phyloP scores from a whole-genome alignment of 495 filamentous ascomycete species.

The Penicillium paxilli region DNA sequence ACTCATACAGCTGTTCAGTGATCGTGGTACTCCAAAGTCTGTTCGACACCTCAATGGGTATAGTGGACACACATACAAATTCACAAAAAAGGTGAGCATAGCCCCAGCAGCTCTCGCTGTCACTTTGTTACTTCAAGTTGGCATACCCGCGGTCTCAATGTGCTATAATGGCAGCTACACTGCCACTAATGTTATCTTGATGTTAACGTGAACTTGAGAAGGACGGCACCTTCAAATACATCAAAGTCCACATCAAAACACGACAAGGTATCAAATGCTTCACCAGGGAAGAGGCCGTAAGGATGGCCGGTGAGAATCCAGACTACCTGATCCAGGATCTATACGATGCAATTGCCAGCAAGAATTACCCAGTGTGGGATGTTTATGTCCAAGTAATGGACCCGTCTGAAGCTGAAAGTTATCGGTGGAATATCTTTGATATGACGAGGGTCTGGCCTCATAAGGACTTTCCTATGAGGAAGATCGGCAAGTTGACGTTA shows the following conservation, averaged over 20 bases:
- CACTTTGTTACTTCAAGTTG: too few relatives aligned
- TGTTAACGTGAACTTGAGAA: slow-evolving; percentile 11
- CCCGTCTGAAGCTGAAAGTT: slow-evolving; percentile 31
- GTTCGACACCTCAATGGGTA: slow-evolving; percentile 65
- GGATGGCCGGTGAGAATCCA: slow-evolving; percentile 49
- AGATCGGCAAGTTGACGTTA: slow-evolving; percentile 37
- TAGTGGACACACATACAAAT: slow-evolving; percentile 66
- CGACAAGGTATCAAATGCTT: slow-evolving; percentile 62
- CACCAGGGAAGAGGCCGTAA: slow-evolving; percentile 56
- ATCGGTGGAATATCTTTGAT: slow-evolving; percentile 43
- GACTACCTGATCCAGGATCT: slow-evolving; percentile 39
- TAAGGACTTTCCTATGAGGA: slow-evolving; percentile 33
- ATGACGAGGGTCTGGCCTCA: slow-evolving; percentile 42
- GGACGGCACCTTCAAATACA: slow-evolving; percentile 61
- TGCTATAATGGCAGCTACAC: too few relatives aligned
- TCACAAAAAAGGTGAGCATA: slow-evolving; percentile 52
- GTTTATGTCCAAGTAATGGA: slow-evolving; percentile 51
- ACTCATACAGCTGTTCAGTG: slow-evolving; percentile 64
- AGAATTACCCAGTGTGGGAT: slow-evolving; percentile 44
- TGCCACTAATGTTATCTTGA: too few relatives aligned
- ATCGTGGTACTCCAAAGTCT: slow-evolving; percentile 62
- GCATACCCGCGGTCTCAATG: too few relatives aligned
- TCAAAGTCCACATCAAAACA: slow-evolving; percentile 65
- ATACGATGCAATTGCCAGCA: slow-evolving; percentile 33
- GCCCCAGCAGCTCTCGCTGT: too few relatives aligned